Percentiles rank a stretch among this genome's conserved stretches.
phyloP scores from a whole-genome alignment of 2,329 filamentous ascomycete genomes.

The Aspergillus aculeatinus region DNA sequence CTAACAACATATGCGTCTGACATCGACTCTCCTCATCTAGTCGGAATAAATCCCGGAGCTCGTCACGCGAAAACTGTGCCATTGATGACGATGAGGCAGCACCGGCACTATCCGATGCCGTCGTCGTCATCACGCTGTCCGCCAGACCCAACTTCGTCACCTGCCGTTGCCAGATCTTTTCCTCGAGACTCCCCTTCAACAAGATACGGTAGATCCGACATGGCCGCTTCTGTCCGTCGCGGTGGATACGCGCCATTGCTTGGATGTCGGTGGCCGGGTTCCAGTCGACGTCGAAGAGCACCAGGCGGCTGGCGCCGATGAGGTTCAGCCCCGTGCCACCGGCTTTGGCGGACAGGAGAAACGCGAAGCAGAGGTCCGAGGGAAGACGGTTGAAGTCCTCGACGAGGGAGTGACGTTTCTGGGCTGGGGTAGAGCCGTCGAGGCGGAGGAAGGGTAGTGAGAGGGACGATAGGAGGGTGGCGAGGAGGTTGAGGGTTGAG shows the following conservation, averaged over 20 bases:
- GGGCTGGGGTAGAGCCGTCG: constrained; percentile 64
- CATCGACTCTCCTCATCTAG: constrained; percentile 61
- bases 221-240: constrained; percentile 67
- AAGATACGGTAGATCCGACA: constrained; percentile 70
- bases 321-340: constrained; percentile 70
- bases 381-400: constrained; percentile 67
- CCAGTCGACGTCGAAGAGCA: constrained; percentile 75
- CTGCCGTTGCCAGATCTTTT: constrained; percentile 74
- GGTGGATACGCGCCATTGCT: constrained; percentile 72
- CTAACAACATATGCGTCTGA: constrained; percentile 67
- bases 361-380: constrained; percentile 61
- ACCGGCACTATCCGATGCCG: constrained; percentile 55
- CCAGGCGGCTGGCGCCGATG: constrained; percentile 66
- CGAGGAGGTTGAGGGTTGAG: constrained; percentile 67
- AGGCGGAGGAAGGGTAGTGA: constrained; percentile 65
- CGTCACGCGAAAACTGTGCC: constrained; percentile 64
- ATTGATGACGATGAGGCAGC: constrained; percentile 34
- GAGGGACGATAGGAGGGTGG: constrained; percentile 59
- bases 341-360: constrained; percentile 70
- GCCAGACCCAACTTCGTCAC: constrained; percentile 69
- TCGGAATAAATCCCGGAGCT: constrained; percentile 66
- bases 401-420: constrained; percentile 66
- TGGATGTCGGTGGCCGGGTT: constrained; percentile 72
- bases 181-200: constrained; percentile 67
- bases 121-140: constrained; percentile 60